Conservation (phyloP, 257 asterid species). For the Fraxinus pennsylvanica region DNA sequence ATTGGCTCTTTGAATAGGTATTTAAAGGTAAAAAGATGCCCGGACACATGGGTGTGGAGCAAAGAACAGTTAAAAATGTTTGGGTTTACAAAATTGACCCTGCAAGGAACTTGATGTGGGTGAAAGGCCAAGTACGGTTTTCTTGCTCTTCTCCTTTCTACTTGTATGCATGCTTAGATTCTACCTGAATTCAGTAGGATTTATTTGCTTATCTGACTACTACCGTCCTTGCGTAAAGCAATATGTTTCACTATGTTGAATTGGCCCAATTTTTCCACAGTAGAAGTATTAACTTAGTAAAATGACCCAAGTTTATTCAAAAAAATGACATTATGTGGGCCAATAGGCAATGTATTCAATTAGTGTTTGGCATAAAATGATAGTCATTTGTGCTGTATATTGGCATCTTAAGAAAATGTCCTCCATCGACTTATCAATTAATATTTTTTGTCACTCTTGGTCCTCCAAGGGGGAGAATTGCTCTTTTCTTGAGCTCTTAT, state of each 20-base stretch:
- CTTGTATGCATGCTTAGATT: not conserved
- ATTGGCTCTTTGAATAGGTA: constrained; percentile 53
- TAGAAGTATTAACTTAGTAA: not conserved
- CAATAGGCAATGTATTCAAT: not conserved
- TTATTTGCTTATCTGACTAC: not conserved
- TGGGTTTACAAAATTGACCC: constrained; percentile 96
- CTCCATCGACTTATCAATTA: not conserved
- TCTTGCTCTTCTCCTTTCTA: constrained; percentile 18
- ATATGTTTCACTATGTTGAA: not conserved
- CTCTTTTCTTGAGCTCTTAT: not conserved
- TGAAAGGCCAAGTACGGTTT: constrained; percentile 79
- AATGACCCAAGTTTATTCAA: too few relatives aligned
- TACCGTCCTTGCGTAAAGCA: not conserved
- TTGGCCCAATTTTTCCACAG: not conserved
- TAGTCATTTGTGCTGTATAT: not conserved
- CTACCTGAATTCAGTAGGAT: not conserved
- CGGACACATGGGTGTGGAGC: constrained; percentile 92
- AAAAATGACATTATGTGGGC: not conserved
- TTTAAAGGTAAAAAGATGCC: constrained; percentile 94
- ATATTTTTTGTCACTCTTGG: not conserved
- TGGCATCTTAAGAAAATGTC: not conserved
- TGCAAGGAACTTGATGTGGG: constrained; percentile 92
- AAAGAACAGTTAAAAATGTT: constrained; percentile 82
- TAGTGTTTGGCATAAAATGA: not conserved
- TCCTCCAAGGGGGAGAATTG: not conserved